Conservation (phyloP, 208 protist genomes). For the Porcisia deanei region DNA sequence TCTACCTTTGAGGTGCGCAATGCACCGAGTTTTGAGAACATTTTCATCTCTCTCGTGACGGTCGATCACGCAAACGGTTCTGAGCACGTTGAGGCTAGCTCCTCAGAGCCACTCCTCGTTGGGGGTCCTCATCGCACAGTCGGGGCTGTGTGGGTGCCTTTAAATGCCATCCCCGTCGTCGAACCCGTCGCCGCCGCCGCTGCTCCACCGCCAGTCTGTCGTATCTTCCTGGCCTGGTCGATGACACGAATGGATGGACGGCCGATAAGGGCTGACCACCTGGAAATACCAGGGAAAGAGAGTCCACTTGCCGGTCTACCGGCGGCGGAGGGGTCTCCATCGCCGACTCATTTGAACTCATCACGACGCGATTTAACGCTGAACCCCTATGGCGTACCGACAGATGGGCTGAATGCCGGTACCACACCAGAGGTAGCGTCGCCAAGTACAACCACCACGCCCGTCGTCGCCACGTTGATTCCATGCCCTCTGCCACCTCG, state of each 20-base stretch:
- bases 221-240: constrained; percentile 27
- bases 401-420: neutral
- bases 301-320: neutral
- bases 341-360: neutral
- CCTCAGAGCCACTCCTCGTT: constrained; percentile 9
- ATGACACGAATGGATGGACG: constrained; percentile 21
- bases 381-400: neutral
- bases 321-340: neutral
- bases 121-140: constrained; percentile 27
- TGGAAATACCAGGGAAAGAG: constrained; percentile 4
- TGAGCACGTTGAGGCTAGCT: constrained; percentile 1
- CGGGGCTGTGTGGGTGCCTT: constrained; percentile 26
- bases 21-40: constrained; percentile 10
- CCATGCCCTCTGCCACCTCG: no score
- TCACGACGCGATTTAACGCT: neutral
- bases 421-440: neutral
- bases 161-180: neutral
- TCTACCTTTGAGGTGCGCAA: constrained; percentile 30
- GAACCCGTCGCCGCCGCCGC: neutral
- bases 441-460: neutral
- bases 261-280: neutral
- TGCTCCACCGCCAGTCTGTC: neutral
- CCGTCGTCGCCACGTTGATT: neutral
- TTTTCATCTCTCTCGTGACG: constrained; percentile 15
- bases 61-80: neutral